These are phyloP conservation scores for Omphalea diandra DNA, from an alignment of 441 rosid species.

Conservation along the genomic window DNA sequence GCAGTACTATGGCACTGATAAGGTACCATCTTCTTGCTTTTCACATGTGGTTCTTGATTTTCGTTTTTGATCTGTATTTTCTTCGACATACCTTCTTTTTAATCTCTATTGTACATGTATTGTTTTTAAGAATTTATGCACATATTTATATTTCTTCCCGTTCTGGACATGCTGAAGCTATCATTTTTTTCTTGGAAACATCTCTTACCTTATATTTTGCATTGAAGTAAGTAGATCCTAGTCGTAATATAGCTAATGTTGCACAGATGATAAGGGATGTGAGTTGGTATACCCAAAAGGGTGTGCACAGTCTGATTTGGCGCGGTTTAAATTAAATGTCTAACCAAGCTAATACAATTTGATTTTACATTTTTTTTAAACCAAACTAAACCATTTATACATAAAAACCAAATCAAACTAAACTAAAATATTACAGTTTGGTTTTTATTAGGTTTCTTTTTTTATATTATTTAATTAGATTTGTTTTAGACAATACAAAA, in stretches of 20 bases:
- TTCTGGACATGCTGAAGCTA: background rate
- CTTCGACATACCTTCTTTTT: background rate
- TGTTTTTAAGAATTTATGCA: background rate
- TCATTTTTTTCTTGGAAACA: background rate
- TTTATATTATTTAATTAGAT: no score
- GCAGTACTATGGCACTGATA: conserved; percentile 71
- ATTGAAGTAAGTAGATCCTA: background rate
- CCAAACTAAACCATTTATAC: no score
- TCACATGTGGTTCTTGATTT: background rate
- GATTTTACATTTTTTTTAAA: no score
- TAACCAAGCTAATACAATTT: no score
- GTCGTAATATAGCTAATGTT: background rate
- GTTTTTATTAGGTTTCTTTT: no score
- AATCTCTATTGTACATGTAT: background rate
- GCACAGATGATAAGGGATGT: no score
- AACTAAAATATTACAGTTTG: no score
- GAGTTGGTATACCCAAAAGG: background rate
- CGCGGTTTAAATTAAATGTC: no score
- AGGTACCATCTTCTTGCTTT: conserved; percentile 43
- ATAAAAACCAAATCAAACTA: no score
- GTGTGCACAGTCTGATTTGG: no score
- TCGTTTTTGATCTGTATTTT: no score
- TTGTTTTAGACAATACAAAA: no score
- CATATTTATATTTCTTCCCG: background rate
- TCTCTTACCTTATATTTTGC: background rate